Percentiles rank a stretch among this genome's conserved stretches.
These are phyloP conservation scores for Volvox reticuliferus DNA, from an alignment of 139 green algal species.

Conservation along the genomic window DNA sequence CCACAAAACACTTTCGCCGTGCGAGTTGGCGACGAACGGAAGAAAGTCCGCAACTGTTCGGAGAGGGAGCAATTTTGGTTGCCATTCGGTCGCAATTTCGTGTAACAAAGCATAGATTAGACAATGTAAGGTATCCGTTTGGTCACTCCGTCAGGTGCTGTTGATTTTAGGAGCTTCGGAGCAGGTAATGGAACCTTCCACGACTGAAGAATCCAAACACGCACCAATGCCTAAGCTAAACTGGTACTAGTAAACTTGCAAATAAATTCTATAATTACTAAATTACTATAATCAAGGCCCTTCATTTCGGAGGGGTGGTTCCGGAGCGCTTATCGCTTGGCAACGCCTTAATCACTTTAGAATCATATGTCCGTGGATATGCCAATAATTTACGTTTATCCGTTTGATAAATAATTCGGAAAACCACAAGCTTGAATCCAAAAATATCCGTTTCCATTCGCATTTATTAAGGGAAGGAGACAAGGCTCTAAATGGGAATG, in stretches of 20 bases:
- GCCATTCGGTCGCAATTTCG: background rate
- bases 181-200: conserved; percentile 11
- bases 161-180: background rate
- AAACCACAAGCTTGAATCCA: too few relatives aligned
- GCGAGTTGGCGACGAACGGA: background rate
- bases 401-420: too few relatives aligned
- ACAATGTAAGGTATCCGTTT: background rate
- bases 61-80: background rate
- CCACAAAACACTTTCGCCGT: background rate
- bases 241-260: too few relatives aligned
- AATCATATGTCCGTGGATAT: too few relatives aligned
- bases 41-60: background rate
- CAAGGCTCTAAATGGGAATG: background rate
- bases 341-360: too few relatives aligned
- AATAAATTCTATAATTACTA: too few relatives aligned
- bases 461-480: too few relatives aligned
- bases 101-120: background rate
- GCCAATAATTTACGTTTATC: too few relatives aligned
- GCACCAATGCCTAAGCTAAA: background rate
- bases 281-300: background rate
- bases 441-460: too few relatives aligned
- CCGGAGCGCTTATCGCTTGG: too few relatives aligned
- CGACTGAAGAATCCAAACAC: background rate
- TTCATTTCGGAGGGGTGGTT: too few relatives aligned
- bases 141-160: background rate